These are phyloP conservation scores for Simplicillium sp. DNA, from an alignment of 2,329 filamentous ascomycete species.

Conservation along the genomic window DNA sequence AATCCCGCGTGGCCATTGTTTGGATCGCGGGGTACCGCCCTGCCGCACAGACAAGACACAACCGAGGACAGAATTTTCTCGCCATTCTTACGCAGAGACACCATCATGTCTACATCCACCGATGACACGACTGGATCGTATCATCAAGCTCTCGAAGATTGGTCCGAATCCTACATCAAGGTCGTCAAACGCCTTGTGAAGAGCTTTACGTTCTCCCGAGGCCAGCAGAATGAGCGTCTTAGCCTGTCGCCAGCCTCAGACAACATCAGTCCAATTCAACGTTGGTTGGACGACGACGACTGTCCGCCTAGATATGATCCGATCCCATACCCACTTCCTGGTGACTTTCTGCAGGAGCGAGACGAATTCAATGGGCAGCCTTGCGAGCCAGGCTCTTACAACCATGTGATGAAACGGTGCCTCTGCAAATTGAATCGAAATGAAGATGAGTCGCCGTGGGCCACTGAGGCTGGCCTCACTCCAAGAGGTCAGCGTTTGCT, in stretches of 20 bases:
- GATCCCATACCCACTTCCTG: constrained; percentile 28
- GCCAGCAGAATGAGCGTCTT: constrained; percentile 13
- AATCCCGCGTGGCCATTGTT: background rate
- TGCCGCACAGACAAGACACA: constrained; percentile 3
- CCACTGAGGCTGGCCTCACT: constrained; percentile 15
- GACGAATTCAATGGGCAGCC: constrained; percentile 9
- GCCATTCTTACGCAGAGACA: constrained; percentile 21
- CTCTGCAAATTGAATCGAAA: constrained; percentile 17
- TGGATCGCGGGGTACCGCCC: constrained; percentile 2
- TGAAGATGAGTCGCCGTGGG: constrained; percentile 17
- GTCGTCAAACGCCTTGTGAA: constrained; percentile 29
- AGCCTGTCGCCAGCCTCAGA: constrained; percentile 16
- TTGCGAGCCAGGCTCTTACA: constrained; percentile 7
- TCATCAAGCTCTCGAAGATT: constrained; percentile 20
- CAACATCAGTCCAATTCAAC: constrained; percentile 6
- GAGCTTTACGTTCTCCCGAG: constrained; percentile 18
- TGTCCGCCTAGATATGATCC: constrained; percentile 12
- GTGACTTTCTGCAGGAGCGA: constrained; percentile 34
- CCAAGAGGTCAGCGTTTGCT: constrained; percentile 9
- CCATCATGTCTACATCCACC: constrained; percentile 27
- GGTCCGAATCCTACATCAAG: constrained; percentile 21
- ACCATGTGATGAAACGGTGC: constrained; percentile 17
- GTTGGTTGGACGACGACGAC: constrained; percentile 19
- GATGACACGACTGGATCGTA: constrained; percentile 26
- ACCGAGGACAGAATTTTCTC: constrained; percentile 11